A percentile compares a stretch with the other conserved stretches of the same genome.
Conservation (phyloP, 192 early-diverging fungal species). For the Obelidium mucronatum region DNA sequence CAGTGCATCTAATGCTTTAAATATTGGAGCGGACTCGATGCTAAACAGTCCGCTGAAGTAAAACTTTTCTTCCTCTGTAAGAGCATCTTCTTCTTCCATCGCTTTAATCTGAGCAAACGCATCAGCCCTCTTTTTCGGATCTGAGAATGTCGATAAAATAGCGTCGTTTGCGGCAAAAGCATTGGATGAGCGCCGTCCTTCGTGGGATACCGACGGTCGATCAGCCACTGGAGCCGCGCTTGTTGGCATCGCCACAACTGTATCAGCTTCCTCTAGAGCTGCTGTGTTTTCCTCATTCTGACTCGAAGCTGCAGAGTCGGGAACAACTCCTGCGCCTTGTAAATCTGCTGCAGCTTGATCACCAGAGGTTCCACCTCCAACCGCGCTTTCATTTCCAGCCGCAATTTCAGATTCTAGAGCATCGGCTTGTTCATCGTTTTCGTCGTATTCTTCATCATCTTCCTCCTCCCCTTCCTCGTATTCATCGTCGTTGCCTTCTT, state of each 20-base stretch:
- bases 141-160: background rate
- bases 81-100: conserved; percentile 20
- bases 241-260: too few relatives aligned
- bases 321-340: too few relatives aligned
- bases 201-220: too few relatives aligned
- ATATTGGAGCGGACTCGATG: conserved; percentile 54
- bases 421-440: background rate
- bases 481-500: conserved; percentile 22
- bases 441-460: background rate
- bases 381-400: too few relatives aligned
- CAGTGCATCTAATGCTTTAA: conserved; percentile 48
- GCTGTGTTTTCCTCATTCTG: too few relatives aligned
- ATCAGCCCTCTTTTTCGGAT: background rate
- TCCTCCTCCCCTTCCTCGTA: conserved; percentile 14
- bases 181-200: too few relatives aligned
- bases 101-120: conserved; percentile 5
- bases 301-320: too few relatives aligned
- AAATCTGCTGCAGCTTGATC: too few relatives aligned
- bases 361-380: too few relatives aligned
- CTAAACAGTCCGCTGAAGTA: conserved; percentile 58
- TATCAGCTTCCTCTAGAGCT: too few relatives aligned
- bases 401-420: background rate
- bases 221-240: too few relatives aligned
- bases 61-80: conserved; percentile 44
- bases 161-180: too few relatives aligned